Conservation (phyloP, 2,329 filamentous ascomycete genomes). For the Ceratocystis albifundus region DNA sequence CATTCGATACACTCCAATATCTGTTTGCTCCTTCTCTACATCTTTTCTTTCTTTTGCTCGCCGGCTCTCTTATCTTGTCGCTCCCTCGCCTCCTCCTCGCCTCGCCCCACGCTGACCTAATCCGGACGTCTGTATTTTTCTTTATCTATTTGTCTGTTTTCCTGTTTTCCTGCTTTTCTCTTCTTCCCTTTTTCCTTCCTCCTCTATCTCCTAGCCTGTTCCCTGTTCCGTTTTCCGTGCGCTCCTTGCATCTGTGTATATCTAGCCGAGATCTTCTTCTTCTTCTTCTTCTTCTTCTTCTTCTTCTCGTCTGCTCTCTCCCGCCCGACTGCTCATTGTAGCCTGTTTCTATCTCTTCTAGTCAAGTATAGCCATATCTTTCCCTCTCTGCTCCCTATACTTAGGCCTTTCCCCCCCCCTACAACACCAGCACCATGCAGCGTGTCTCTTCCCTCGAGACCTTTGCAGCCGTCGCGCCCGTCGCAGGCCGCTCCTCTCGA, state of each 20-base stretch:
- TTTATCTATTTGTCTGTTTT: no score
- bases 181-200: background rate
- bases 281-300: background rate
- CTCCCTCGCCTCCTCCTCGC: background rate
- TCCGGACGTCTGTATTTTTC: no score
- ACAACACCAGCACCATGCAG: constrained; percentile 30
- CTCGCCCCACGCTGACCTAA: constrained; percentile 1
- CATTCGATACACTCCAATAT: no score
- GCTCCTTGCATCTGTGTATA: background rate
- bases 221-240: background rate
- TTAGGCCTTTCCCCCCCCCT: background rate
- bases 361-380: background rate
- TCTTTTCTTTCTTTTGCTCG: constrained; percentile 12
- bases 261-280: background rate
- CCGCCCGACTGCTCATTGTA: background rate
- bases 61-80: background rate
- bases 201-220: background rate
- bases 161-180: background rate
- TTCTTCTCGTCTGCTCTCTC: background rate
- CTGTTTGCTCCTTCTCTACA: no score
- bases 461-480: constrained; percentile 33
- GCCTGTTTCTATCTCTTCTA: background rate
- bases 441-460: constrained; percentile 44
- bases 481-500: constrained; percentile 29
- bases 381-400: background rate